Evolutionary conservation across 805 yeast species (phyloP).

Genomic region (Metschnikowia kofuensis): DNA sequence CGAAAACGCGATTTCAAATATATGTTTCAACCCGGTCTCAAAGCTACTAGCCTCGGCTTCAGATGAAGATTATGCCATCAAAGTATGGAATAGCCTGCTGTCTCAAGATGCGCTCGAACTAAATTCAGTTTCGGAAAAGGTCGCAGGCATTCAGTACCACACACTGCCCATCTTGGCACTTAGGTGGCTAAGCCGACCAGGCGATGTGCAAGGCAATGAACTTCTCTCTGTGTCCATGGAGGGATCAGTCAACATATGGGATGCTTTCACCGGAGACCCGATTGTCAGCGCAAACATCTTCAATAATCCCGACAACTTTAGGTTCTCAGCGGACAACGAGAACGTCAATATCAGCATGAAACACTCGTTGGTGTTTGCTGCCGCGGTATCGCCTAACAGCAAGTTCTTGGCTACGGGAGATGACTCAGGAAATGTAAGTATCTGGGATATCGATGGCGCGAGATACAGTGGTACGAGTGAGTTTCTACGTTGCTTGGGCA

Average conservation of each 20-base stretch:
- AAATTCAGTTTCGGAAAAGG: conserved; percentile 16
- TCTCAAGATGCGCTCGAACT: conserved; percentile 46
- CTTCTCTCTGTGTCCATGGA: conserved; percentile 54
- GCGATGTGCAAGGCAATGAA: conserved; percentile 18
- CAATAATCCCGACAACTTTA: conserved; percentile 24
- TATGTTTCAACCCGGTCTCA: conserved; percentile 50
- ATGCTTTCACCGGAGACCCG: conserved; percentile 42
- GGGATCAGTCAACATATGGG: conserved; percentile 70
- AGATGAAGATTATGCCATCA: conserved; percentile 63
- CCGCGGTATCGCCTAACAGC: conserved; percentile 49
- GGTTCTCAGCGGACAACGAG: conserved; percentile 13
- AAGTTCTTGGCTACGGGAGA: conserved; percentile 61
- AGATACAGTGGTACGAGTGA: conserved; percentile 12
- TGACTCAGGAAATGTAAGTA: conserved; percentile 54
- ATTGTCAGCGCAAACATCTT: conserved; percentile 33
- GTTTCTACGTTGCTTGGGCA: conserved; percentile 27
- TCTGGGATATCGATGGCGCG: conserved; percentile 44
- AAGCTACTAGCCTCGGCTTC: conserved; percentile 70
- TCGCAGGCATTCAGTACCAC: conserved; percentile 32
- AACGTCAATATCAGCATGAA: conserved; percentile 24
- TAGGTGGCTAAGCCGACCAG: conserved; percentile 46
- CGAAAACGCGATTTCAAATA: conserved; percentile 50
- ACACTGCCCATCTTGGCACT: conserved; percentile 55
- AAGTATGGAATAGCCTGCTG: conserved; percentile 72
- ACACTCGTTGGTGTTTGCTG: conserved; percentile 55